Conservation (phyloP, 2,329 filamentous ascomycete genomes). For the Colletotrichum orbiculare region DNA sequence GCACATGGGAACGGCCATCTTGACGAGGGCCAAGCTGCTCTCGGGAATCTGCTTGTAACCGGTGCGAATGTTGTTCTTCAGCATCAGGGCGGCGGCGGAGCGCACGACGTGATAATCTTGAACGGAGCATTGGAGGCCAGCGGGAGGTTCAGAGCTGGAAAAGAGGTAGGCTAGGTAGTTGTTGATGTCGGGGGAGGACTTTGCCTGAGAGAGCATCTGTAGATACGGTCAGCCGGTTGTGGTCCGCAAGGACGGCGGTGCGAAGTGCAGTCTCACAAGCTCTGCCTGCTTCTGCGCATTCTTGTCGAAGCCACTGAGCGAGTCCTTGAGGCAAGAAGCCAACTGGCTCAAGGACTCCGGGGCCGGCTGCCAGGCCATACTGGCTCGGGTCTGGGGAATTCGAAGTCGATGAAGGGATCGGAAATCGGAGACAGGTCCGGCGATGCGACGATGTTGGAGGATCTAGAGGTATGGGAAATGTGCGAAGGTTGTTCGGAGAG, state of each 20-base stretch:
- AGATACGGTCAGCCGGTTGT: constrained; percentile 39
- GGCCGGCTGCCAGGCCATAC: constrained; percentile 94
- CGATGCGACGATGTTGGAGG: constrained; percentile 12
- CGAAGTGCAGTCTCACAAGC: constrained; percentile 66
- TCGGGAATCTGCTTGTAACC: constrained; percentile 82
- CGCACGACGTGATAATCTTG: constrained; percentile 80
- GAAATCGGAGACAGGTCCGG: constrained; percentile 25
- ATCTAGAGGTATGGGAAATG: constrained; percentile 5
- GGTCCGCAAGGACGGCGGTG: constrained; percentile 24
- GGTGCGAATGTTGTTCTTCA: constrained; percentile 91
- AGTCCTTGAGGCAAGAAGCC: constrained; percentile 89
- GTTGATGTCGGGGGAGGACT: constrained; percentile 89
- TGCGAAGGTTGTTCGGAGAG: constrained; percentile 23
- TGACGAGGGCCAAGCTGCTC: constrained; percentile 79
- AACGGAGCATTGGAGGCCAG: constrained; percentile 67
- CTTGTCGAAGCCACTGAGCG: constrained; percentile 85
- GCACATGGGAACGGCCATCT: constrained; percentile 79
- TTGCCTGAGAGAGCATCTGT: constrained; percentile 94
- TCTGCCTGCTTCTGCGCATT: constrained; percentile 89
- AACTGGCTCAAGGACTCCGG: constrained; percentile 90
- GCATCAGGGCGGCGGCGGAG: constrained; percentile 89
- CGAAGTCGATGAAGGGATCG: constrained; percentile 30
- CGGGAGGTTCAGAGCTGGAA: constrained; percentile 73
- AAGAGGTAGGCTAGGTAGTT: constrained; percentile 97
- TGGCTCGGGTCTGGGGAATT: constrained; percentile 40